Percentiles rank a stretch among this genome's conserved stretches.
Evolutionary conservation across 2,329 filamentous ascomycete genomes (phyloP).

Genomic region (Eutypa lata): DNA sequence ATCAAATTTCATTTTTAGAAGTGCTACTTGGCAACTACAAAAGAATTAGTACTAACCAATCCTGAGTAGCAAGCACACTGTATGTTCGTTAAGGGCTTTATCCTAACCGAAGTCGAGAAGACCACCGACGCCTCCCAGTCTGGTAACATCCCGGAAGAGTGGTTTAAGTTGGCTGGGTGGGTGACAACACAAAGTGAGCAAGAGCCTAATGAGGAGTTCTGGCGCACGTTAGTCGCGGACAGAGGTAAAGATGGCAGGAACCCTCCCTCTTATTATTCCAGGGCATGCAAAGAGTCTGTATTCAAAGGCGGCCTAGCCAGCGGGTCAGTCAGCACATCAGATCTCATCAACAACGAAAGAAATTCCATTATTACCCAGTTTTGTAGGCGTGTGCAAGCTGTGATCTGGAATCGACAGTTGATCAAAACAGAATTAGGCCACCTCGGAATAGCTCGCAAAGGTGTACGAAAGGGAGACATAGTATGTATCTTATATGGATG

Average conservation of each 20-base stretch:
- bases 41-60: too few relatives aligned
- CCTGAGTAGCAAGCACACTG: conserved; percentile 13
- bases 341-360: conserved; percentile 21
- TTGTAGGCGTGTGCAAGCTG: conserved; percentile 21
- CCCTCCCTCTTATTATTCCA: conserved; percentile 22
- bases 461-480: conserved; percentile 12
- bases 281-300: conserved; percentile 20
- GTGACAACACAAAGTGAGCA: conserved; percentile 1
- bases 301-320: conserved; percentile 18
- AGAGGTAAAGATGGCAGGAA: conserved; percentile 19
- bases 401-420: conserved; percentile 23
- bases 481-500: conserved; percentile 22
- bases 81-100: conserved; percentile 30
- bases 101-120: conserved; percentile 17
- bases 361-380: conserved; percentile 26
- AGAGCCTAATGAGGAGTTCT: conserved; percentile 22
- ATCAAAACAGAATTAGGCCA: conserved; percentile 13
- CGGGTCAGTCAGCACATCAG: conserved; percentile 16
- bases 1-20: too few relatives aligned
- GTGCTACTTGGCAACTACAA: too few relatives aligned
- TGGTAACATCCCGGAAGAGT: conserved; percentile 21
- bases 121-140: conserved; percentile 13
- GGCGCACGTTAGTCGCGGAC: conserved; percentile 23
- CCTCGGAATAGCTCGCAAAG: conserved; percentile 10
- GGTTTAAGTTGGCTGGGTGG: conserved; percentile 18